Conservation (phyloP, 2,329 filamentous ascomycete genomes). For the Penicillium thymicola region DNA sequence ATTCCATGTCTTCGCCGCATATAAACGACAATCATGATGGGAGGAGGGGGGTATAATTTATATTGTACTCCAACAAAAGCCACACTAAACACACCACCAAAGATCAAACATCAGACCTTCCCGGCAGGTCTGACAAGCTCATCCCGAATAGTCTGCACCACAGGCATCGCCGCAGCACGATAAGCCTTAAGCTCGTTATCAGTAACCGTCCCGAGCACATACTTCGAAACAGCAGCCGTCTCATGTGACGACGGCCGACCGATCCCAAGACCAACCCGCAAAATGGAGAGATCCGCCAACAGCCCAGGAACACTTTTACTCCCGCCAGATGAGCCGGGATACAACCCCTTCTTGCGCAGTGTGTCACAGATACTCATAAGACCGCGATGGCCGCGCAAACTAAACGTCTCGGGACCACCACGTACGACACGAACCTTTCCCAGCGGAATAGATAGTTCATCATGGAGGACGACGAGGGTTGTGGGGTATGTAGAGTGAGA, state of each 20-base stretch:
- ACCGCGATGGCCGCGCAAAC: slow-evolving; percentile 70
- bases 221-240: slow-evolving; percentile 64
- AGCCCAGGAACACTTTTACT: neutral
- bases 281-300: slow-evolving; percentile 37
- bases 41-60: neutral
- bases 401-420: slow-evolving; percentile 54
- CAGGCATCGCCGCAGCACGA: slow-evolving; percentile 47
- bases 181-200: slow-evolving; percentile 51
- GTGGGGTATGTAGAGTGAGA: slow-evolving; percentile 4
- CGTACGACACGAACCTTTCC: slow-evolving; percentile 64
- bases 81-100: neutral
- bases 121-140: slow-evolving; percentile 35
- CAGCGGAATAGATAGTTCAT: slow-evolving; percentile 74
- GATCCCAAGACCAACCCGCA: slow-evolving; percentile 77
- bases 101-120: neutral
- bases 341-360: slow-evolving; percentile 46
- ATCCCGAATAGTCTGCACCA: slow-evolving; percentile 53
- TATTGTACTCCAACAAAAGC: neutral
- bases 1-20: neutral
- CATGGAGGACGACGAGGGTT: slow-evolving; percentile 75
- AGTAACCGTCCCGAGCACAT: slow-evolving; percentile 71
- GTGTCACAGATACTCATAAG: slow-evolving; percentile 62
- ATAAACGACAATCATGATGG: neutral
- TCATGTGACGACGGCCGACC: slow-evolving; percentile 72
- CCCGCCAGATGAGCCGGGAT: slow-evolving; percentile 32